These are phyloP conservation scores for Lipomyces starkeyi DNA, from an alignment of 805 yeast species.

Conservation along the genomic window DNA sequence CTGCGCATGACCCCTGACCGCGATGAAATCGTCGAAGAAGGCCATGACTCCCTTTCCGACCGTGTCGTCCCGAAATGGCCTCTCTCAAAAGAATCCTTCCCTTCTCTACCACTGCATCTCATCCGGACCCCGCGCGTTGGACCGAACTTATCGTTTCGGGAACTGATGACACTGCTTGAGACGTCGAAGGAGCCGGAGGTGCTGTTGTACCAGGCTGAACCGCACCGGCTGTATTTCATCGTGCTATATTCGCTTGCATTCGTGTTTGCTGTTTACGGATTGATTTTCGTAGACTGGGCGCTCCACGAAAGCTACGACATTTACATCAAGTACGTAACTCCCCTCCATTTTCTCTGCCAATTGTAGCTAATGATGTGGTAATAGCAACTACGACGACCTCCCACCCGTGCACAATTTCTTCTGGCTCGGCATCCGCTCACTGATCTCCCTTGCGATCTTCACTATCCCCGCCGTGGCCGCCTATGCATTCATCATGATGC, in stretches of 20 bases:
- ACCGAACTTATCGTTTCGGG: constrained; percentile 58
- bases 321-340: constrained; percentile 16
- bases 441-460: constrained; percentile 49
- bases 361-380: neutral
- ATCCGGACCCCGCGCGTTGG: constrained; percentile 69
- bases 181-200: constrained; percentile 64
- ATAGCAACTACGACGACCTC: constrained; percentile 53
- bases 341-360: neutral
- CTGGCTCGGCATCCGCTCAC: constrained; percentile 48
- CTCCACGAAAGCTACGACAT: constrained; percentile 47
- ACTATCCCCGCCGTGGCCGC: constrained; percentile 53
- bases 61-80: constrained; percentile 40
- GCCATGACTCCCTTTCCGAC: constrained; percentile 27
- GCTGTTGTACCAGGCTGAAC: constrained; percentile 80
- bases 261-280: constrained; percentile 70
- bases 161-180: constrained; percentile 64
- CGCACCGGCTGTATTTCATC: constrained; percentile 76
- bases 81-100: constrained; percentile 36
- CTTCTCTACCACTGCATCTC: constrained; percentile 36
- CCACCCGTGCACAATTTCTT: constrained; percentile 49
- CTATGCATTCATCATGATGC: constrained; percentile 56
- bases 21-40: constrained; percentile 34
- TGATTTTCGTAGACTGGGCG: constrained; percentile 64
- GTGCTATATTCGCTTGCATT: constrained; percentile 71
- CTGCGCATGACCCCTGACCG: constrained; percentile 36